phyloP scores from a whole-genome alignment of 2,329 filamentous ascomycete genomes.

The Xylariaceae sp. region DNA sequence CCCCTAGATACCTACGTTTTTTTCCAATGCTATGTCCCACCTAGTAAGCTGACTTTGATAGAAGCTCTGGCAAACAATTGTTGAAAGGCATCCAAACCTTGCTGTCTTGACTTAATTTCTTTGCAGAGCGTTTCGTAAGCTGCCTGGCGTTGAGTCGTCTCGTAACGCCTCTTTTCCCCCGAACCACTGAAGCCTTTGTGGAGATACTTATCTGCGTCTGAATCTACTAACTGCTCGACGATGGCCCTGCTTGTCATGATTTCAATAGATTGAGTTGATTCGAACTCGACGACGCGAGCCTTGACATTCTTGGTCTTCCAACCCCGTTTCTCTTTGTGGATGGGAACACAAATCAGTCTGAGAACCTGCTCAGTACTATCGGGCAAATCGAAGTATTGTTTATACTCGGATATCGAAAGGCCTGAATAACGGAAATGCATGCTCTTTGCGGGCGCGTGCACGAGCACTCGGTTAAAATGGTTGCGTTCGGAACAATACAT shows the following conservation, averaged over 20 bases:
- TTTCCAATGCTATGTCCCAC: background rate
- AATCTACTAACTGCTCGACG: background rate
- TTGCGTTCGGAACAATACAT: too few species aligned
- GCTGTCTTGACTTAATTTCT: conserved; percentile 2
- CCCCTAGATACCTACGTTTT: too few species aligned
- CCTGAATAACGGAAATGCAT: too few species aligned
- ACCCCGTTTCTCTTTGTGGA: background rate
- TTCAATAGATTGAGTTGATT: background rate
- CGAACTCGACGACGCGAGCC: background rate
- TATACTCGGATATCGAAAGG: too few species aligned
- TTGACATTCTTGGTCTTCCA: background rate
- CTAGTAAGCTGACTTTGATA: background rate
- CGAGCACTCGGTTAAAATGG: too few species aligned
- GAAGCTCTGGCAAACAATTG: conserved; percentile 8
- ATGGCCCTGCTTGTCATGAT: background rate
- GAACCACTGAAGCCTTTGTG: too few species aligned
- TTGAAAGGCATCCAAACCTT: conserved; percentile 7
- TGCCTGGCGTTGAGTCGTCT: background rate
- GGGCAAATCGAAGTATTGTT: too few species aligned
- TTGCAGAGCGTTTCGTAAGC: conserved; percentile 2
- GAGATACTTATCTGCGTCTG: background rate
- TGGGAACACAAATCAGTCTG: background rate
- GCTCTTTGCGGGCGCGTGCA: too few species aligned
- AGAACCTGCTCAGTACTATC: too few species aligned
- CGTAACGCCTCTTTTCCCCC: too few species aligned